These are phyloP conservation scores for Colletotrichum abscissum DNA, from an alignment of 2,329 filamentous ascomycete genomes.

Conservation along the genomic window DNA sequence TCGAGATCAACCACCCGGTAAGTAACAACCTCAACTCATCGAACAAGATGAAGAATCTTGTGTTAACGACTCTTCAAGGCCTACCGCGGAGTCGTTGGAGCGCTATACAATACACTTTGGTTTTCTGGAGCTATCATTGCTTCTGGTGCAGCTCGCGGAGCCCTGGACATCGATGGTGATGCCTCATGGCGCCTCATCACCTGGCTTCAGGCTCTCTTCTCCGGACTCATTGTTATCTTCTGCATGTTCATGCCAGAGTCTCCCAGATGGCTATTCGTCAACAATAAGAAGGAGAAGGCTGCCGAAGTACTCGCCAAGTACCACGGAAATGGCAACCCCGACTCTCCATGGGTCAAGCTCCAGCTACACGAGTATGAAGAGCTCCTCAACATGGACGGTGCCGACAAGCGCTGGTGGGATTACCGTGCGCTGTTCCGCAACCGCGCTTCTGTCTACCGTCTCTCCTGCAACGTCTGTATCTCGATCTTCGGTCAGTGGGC, in stretches of 20 bases:
- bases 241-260: constrained; percentile 53
- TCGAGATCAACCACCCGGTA: constrained; percentile 57
- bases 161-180: constrained; percentile 49
- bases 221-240: constrained; percentile 50
- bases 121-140: constrained; percentile 62
- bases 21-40: not conserved
- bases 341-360: constrained; percentile 58
- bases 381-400: constrained; percentile 53
- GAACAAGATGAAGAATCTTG: not conserved
- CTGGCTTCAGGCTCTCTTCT: constrained; percentile 57
- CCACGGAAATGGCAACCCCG: constrained; percentile 56
- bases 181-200: constrained; percentile 54
- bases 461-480: constrained; percentile 55
- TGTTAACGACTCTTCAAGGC: constrained; percentile 36
- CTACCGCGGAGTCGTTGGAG: constrained; percentile 55
- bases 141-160: constrained; percentile 59
- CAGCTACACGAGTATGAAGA: constrained; percentile 57
- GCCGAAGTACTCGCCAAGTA: constrained; percentile 51
- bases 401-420: constrained; percentile 61
- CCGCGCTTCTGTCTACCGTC: constrained; percentile 53
- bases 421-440: constrained; percentile 57
- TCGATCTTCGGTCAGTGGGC: constrained; percentile 60
- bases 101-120: constrained; percentile 58
- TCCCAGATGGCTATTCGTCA: constrained; percentile 54
- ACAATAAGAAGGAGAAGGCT: constrained; percentile 50